Percentiles rank a stretch among this genome's conserved stretches.
These are phyloP conservation scores for Diaporthe velutina DNA, from an alignment of 2,329 filamentous ascomycete genomes.

Conservation along the genomic window DNA sequence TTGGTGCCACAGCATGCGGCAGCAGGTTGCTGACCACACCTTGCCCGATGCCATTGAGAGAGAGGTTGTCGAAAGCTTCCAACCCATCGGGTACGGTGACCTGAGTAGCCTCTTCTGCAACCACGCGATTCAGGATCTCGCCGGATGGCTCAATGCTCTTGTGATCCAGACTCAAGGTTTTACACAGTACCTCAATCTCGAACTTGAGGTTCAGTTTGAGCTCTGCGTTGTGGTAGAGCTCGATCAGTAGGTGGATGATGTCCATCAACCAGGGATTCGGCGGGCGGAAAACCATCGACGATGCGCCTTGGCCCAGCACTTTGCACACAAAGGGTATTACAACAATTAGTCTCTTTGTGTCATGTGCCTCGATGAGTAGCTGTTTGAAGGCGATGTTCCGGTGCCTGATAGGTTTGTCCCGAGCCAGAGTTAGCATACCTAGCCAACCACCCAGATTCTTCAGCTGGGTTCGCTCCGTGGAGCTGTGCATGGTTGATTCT, in stretches of 20 bases:
- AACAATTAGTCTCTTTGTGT: slow-evolving; percentile 90
- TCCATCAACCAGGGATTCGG: slow-evolving; percentile 99
- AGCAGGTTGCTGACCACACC: slow-evolving; percentile 80
- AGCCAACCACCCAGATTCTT: slow-evolving; percentile 97
- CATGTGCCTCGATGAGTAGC: slow-evolving; percentile 90
- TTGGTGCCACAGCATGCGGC: slow-evolving; percentile 80
- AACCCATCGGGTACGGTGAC: slow-evolving; percentile 75
- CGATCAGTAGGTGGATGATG: slow-evolving; percentile 89
- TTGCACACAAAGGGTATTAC: slow-evolving; percentile 99
- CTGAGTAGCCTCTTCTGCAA: slow-evolving; percentile 72
- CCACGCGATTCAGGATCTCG: slow-evolving; percentile 83
- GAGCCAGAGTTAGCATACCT: slow-evolving; percentile 90
- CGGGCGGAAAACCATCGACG: slow-evolving; percentile 90
- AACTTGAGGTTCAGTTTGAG: slow-evolving; percentile 98
- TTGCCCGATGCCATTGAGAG: slow-evolving; percentile 79
- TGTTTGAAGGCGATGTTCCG: slow-evolving; percentile 98
- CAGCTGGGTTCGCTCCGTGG: slow-evolving; percentile 86
- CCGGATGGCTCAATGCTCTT: slow-evolving; percentile 90
- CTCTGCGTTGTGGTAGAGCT: slow-evolving; percentile 93
- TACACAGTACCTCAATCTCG: slow-evolving; percentile 97
- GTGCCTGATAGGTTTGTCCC: slow-evolving; percentile 95
- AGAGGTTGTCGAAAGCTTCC: slow-evolving; percentile 86
- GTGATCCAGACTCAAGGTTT: slow-evolving; percentile 90
- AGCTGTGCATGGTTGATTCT: slow-evolving; percentile 85
- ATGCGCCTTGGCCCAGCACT: slow-evolving; percentile 85